These are phyloP conservation scores for Neurospora sp. DNA, from an alignment of 495 filamentous ascomycete genomes.

Conservation along the genomic window DNA sequence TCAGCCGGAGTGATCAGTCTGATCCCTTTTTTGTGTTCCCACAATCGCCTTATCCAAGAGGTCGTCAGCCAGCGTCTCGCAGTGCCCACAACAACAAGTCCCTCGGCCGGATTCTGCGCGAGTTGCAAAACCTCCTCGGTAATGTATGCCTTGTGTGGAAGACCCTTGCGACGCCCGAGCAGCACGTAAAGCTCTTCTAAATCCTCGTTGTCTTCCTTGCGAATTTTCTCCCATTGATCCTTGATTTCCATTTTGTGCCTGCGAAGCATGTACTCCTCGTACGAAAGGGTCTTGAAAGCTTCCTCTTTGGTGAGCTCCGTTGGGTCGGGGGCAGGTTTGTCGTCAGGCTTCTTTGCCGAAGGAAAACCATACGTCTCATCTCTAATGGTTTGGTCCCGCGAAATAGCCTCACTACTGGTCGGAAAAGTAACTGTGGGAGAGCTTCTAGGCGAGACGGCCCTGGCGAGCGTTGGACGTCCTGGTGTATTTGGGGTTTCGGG, in stretches of 20 bases:
- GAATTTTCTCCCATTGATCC: background rate
- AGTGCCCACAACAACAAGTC: background rate
- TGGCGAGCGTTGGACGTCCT: background rate
- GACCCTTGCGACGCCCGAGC: background rate
- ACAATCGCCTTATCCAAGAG: background rate
- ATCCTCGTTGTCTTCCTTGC: background rate
- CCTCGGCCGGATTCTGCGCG: background rate
- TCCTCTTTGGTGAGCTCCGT: background rate
- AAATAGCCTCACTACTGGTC: background rate
- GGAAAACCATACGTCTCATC: too few species aligned
- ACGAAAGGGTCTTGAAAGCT: background rate
- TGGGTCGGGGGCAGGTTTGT: background rate
- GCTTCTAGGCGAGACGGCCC: background rate
- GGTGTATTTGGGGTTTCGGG: background rate
- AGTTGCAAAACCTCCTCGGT: background rate
- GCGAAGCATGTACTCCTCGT: background rate
- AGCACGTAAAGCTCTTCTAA: background rate
- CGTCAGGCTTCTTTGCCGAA: background rate
- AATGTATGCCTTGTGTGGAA: background rate
- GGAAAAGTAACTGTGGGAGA: background rate
- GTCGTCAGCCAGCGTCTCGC: background rate
- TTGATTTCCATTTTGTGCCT: background rate
- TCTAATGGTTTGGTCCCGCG: background rate
- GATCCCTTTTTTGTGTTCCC: background rate
- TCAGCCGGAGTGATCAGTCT: background rate